Base-by-base conservation (phyloP, 768 basidiomycete genomes). In the Lactarius pseudohatsudake region DNA sequence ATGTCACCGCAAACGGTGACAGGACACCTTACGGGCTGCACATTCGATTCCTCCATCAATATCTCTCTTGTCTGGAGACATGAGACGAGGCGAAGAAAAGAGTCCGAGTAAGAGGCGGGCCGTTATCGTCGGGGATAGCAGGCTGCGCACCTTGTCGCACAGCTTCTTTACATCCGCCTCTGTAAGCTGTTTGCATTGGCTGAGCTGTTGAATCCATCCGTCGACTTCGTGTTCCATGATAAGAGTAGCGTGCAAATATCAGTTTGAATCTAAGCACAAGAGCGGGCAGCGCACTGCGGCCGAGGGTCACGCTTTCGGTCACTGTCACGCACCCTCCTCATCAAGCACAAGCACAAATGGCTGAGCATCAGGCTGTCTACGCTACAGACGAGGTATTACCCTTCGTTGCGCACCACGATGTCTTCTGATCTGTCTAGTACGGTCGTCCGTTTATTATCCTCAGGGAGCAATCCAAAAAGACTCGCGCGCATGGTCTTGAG, bases 1-100 rank as follows among this genome's bases (percentile, higher is more conserved):
- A 99, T 98, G 80, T 99, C 97, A 67, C 97, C 97, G 75, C 97
- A 99, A 66, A 99, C 97, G 58, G 97, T 99, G 71, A 99, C 97
- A 36, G 97, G 97, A 81, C 96, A 98, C 78, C 91, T 84, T 62
- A 99, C 97, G 26, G 96, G 96, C 79, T 98, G 96, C 2, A 99
- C 97, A 76, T 99, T 99, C 38, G 93, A 95, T 81, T 99, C 97
- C 75, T 97, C 96, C 91, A 97, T 96, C 77, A 99, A 78, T 72
- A 99, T 96, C 80, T 98, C 97, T 75, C 96, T 86, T 62, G 97
- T 95, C 97, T 99, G 75, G 4, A 66, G 59, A 63, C 38, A 65
- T 45, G 38, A 59, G 63, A 62, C 62, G 57, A 59, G 26, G 58
- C 53, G 62, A 59, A 22, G 57, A 69, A 61, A 61, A 64, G 16